These are phyloP conservation scores for Turnera subulata DNA, from an alignment of 345 rosid genomes.

Conservation along the genomic window DNA sequence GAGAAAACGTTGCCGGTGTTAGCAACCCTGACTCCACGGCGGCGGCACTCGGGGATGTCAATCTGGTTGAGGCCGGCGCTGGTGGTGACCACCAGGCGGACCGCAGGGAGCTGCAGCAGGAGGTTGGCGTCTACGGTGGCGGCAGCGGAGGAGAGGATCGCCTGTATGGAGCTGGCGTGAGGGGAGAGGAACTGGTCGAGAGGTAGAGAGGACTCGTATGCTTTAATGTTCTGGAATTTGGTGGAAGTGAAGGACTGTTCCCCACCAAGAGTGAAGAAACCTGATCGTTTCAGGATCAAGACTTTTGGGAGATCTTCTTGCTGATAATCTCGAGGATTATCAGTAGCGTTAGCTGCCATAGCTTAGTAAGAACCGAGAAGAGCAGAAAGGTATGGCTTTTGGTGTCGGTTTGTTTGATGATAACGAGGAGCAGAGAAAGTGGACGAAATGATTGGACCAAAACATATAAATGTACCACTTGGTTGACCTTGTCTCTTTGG, in stretches of 20 bases:
- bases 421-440: too few relatives aligned
- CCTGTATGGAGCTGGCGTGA: conserved; percentile 7
- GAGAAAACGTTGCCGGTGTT: conserved; percentile 43
- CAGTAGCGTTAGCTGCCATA: too few relatives aligned
- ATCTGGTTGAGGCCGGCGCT: conserved; percentile 53
- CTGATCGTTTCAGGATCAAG: conserved; percentile 4
- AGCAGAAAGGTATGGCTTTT: too few relatives aligned
- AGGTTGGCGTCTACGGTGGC: conserved; percentile 6
- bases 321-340: too few relatives aligned
- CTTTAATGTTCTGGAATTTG: conserved; percentile 17
- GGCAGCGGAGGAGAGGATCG: conserved; percentile 8
- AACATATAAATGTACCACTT: too few relatives aligned
- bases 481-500: too few relatives aligned
- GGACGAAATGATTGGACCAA: too few relatives aligned
- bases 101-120: conserved; percentile 38
- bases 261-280: conserved; percentile 6
- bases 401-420: too few relatives aligned
- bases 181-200: conserved; percentile 11
- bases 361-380: too few relatives aligned
- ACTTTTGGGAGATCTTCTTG: conserved; percentile 13
- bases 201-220: conserved; percentile 22
- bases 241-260: conserved; percentile 6
- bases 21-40: conserved; percentile 46
- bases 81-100: conserved; percentile 40
- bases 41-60: conserved; percentile 52